Conservation (phyloP, 495 filamentous ascomycete genomes). For the Parathielavia hyrcaniae region DNA sequence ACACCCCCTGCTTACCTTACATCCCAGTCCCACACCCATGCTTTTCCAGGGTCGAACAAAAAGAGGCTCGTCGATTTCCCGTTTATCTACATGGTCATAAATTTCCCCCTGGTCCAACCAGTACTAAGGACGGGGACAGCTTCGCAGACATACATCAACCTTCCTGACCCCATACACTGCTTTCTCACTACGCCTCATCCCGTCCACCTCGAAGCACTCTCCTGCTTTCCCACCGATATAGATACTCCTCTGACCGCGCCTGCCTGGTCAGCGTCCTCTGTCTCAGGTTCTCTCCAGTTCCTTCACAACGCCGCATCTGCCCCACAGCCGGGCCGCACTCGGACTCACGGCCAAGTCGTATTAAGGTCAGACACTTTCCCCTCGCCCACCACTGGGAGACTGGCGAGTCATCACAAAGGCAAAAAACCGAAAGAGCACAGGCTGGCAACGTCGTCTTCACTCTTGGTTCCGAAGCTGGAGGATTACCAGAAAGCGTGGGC, state of each 20-base stretch:
- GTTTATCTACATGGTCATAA: slow-evolving; percentile 5
- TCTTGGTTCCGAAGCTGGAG: too few relatives aligned
- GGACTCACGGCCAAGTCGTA: slow-evolving; percentile 6
- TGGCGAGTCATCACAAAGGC: background rate
- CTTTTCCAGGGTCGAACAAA: background rate
- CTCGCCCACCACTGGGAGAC: background rate
- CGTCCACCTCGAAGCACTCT: background rate
- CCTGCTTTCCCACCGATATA: slow-evolving; percentile 23
- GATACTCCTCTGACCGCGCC: slow-evolving; percentile 16
- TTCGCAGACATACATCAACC: background rate
- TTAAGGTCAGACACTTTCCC: slow-evolving; percentile 12
- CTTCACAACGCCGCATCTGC: slow-evolving; percentile 24
- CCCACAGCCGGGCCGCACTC: slow-evolving; percentile 19
- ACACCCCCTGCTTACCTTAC: background rate
- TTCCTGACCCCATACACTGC: background rate
- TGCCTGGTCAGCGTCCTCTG: slow-evolving; percentile 20
- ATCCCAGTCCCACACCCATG: background rate
- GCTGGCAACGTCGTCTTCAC: too few relatives aligned
- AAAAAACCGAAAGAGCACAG: background rate
- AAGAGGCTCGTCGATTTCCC: background rate
- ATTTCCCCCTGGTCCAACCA: background rate
- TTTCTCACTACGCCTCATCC: background rate
- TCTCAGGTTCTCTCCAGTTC: slow-evolving; percentile 18
- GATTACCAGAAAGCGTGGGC: background rate
- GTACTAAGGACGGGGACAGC: background rate